phyloP scores from a whole-genome alignment of 1,284 basidiomycete genomes.

The Sparassis latifolia region DNA sequence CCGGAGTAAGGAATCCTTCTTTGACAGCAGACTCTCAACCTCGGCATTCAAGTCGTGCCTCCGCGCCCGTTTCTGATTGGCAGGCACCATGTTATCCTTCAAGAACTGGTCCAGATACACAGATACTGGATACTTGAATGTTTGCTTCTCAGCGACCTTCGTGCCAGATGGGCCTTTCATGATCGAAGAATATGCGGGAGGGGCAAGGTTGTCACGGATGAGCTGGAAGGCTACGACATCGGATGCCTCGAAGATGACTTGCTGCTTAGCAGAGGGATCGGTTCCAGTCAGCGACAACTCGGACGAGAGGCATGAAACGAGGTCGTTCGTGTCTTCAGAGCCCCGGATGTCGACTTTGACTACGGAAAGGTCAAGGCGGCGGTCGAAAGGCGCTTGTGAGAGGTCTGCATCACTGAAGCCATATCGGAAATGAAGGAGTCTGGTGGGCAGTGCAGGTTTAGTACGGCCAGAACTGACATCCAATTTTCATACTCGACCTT shows the following conservation, averaged over 20 bases:
- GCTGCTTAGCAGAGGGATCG: conserved; percentile 20
- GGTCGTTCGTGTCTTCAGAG: conserved; percentile 40
- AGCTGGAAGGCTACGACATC: conserved; percentile 59
- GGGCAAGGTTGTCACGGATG: conserved; percentile 19
- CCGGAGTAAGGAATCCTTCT: conserved; percentile 41
- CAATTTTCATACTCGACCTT: no score
- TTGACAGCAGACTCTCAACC: conserved; percentile 37
- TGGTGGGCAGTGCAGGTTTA: conserved; percentile 8
- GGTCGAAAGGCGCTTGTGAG: conserved; percentile 21
- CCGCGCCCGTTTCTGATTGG: conserved; percentile 38
- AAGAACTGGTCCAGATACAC: conserved; percentile 71
- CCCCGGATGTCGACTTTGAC: conserved; percentile 35
- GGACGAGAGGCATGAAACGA: conserved; percentile 50
- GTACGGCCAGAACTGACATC: no score
- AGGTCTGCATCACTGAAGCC: conserved; percentile 28
- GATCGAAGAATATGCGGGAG: conserved; percentile 18
- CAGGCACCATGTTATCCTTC: conserved; percentile 45
- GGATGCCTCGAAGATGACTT: conserved; percentile 54
- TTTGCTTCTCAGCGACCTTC: conserved; percentile 31
- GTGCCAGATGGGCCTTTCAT: conserved; percentile 6
- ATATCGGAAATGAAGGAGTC: conserved; percentile 38
- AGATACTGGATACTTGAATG: conserved; percentile 53
- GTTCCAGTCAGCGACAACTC: conserved; percentile 32
- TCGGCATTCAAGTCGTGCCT: conserved; percentile 43
- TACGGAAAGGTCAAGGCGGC: conserved; percentile 29